Base-by-base conservation (phyloP, 495 filamentous ascomycete genomes). In the Platismatia glauca region DNA sequence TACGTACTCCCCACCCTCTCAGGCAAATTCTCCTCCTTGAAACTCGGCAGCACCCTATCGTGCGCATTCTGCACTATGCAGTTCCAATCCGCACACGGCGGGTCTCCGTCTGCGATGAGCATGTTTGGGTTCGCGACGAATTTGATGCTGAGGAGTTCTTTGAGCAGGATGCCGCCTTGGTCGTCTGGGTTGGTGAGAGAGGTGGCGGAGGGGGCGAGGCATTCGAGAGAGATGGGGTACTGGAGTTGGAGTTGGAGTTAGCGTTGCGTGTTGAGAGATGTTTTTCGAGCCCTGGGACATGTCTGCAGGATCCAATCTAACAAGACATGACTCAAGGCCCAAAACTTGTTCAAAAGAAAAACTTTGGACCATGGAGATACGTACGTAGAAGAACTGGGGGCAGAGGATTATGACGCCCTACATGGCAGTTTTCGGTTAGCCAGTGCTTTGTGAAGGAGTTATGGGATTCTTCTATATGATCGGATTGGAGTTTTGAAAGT, bases 1-100 rank as follows among this genome's bases (percentile, higher is more conserved):
- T 59, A 59, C n/a, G n/a, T 59, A 1, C n/a, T 29, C 35, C 18
- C 34, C 31, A 59, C 57, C n/a, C n/a, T 41, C 57, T 41, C 57
- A 13, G 57, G 57, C 35, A 59, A 6, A 27, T 59, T 59, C 20
- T n/a, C 39, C 7, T 1, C 0, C 12, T 43, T n/a, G 37, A 43
- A 20, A 5, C 13, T 35, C 22, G 33, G 33, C 37, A 39, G 37
- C 37, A 39, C 15, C 37, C 27, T 6, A 27, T 59, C 57, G 33
- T 43, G 27, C 24, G 18, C 35, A 15, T 39, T 59, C 35, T 37
- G 35, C 57, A 43, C 16, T 15, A 43, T 13, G 27, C 57, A 59
- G 27, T 20, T 20, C 31, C 31, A 59, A 43, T 41, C 34, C 15
- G 7, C 43, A 35, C 57, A 59, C 24, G 4, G 12, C 11, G 20